Evolutionary conservation across 1,284 basidiomycete species (phyloP).

Genomic region (Retiboletus flavoniger): DNA sequence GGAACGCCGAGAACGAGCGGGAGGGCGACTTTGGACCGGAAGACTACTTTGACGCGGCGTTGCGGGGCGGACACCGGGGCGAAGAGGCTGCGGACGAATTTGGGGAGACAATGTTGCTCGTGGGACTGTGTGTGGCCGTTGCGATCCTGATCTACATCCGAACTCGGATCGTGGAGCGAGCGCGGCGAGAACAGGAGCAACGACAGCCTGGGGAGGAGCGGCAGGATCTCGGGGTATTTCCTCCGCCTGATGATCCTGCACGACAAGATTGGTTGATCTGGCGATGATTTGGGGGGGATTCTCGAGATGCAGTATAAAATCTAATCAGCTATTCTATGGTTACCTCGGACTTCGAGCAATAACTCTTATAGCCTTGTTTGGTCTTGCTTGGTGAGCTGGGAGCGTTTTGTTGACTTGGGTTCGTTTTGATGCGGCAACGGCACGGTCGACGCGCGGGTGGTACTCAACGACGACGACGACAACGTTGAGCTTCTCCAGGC

Average conservation of each 20-base stretch:
- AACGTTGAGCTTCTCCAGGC: constrained; percentile 1
- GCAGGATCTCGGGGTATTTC: constrained; percentile 50
- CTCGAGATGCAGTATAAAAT: constrained; percentile 6
- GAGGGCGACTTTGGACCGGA: constrained; percentile 75
- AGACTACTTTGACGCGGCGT: constrained; percentile 72
- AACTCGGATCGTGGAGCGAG: constrained; percentile 66
- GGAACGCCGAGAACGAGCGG: constrained; percentile 67
- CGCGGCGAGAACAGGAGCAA: constrained; percentile 51
- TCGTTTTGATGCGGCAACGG: constrained; percentile 5
- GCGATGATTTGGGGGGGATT: constrained; percentile 24
- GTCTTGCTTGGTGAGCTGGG: constrained; percentile 24
- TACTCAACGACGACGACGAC: constrained; percentile 13
- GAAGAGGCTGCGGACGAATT: constrained; percentile 64
- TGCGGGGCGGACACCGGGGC: constrained; percentile 57
- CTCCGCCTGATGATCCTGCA: constrained; percentile 61
- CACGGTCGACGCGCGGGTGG: constrained; percentile 1
- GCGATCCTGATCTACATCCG: constrained; percentile 70
- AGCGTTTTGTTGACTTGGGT: background rate
- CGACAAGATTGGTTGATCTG: constrained; percentile 65
- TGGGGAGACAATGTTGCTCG: constrained; percentile 68
- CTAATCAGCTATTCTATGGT: background rate
- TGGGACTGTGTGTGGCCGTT: constrained; percentile 63
- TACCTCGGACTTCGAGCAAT: background rate
- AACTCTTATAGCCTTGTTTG: constrained; percentile 21
- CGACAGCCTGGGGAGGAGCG: constrained; percentile 22